phyloP scores from a whole-genome alignment of 139 green algal species.

The Chlamydomonas sp. region DNA sequence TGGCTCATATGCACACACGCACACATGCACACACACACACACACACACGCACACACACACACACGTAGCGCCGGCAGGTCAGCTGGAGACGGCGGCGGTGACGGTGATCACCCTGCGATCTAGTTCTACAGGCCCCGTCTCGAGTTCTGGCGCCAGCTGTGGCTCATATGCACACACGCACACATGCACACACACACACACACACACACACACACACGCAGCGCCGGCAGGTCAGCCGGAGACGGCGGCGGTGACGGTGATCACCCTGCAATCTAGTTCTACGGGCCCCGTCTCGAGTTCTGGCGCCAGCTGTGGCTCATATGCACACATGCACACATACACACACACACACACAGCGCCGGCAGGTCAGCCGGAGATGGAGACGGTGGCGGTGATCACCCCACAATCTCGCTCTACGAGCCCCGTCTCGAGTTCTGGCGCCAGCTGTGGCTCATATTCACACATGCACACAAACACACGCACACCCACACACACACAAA shows the following conservation, averaged over 20 bases:
- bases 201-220: constrained; percentile 17
- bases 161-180: neutral
- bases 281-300: too few species aligned
- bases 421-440: too few species aligned
- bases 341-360: neutral
- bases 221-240: too few species aligned
- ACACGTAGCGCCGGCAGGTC: neutral
- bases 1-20: neutral
- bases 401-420: too few species aligned
- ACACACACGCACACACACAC: constrained; percentile 4
- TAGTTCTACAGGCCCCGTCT: neutral
- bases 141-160: neutral
- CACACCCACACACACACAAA: too few species aligned
- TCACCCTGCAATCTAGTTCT: too few species aligned
- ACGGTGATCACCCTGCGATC: neutral
- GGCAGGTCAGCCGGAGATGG: neutral
- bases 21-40: constrained; percentile 2
- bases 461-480: too few species aligned
- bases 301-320: too few species aligned
- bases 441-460: too few species aligned
- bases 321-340: constrained; percentile 6
- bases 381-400: neutral
- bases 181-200: constrained; percentile 14
- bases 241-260: too few species aligned
- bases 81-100: neutral